These are phyloP conservation scores for Beauveria sp. DNA, from an alignment of 2,329 filamentous ascomycete genomes.

Conservation along the genomic window DNA sequence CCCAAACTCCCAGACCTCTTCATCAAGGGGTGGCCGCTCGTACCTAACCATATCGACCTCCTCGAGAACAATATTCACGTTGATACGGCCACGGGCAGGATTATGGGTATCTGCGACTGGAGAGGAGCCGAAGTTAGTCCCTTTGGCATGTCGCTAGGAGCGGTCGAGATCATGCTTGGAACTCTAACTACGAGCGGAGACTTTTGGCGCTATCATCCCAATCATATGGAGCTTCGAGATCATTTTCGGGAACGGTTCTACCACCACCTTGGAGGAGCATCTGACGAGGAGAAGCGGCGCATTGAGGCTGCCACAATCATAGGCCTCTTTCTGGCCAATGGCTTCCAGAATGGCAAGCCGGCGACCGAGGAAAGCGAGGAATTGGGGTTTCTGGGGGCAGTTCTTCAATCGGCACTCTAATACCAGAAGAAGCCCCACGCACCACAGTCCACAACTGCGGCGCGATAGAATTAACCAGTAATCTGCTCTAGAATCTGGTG, in stretches of 20 bases:
- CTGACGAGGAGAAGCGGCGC: neutral
- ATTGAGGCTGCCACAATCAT: neutral
- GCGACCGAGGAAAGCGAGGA: neutral
- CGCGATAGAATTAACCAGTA: too few species aligned
- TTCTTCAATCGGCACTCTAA: too few species aligned
- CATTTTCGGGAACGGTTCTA: neutral
- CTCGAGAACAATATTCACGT: conserved; percentile 23
- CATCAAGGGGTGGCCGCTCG: conserved; percentile 14
- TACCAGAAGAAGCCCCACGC: too few species aligned
- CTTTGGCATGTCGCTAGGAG: conserved; percentile 21
- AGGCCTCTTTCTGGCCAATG: neutral
- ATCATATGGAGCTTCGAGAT: neutral
- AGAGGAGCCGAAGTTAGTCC: conserved; percentile 18
- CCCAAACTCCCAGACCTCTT: conserved; percentile 16
- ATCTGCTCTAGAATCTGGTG: too few species aligned
- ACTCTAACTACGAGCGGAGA: neutral
- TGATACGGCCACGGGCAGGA: conserved; percentile 17
- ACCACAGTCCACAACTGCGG: too few species aligned
- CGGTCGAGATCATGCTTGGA: conserved; percentile 17
- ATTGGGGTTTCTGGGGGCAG: too few species aligned
- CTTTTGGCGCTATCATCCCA: neutral
- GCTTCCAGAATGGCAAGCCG: neutral
- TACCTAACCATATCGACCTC: conserved; percentile 21
- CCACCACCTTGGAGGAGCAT: neutral
- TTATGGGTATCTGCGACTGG: conserved; percentile 25